phyloP scores from a whole-genome alignment of 2,329 filamentous ascomycete species.

The Aspergillus jensenii region DNA sequence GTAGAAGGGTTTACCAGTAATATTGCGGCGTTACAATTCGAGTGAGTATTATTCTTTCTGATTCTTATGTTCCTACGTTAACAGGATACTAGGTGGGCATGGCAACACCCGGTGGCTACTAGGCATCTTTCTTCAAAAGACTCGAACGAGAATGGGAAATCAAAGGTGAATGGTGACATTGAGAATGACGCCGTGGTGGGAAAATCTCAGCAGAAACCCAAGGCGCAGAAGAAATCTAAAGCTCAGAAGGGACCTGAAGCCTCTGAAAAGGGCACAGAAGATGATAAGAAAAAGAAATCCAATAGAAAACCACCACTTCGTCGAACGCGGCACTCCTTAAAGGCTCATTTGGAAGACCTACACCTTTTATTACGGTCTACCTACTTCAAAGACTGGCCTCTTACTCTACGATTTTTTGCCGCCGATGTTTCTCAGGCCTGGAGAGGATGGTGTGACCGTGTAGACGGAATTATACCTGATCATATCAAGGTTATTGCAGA shows the following conservation, averaged over 20 bases:
- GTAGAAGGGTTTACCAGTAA: slow-evolving; percentile 87
- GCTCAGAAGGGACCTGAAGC: neutral
- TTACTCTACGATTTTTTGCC: slow-evolving; percentile 76
- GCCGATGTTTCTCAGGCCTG: slow-evolving; percentile 69
- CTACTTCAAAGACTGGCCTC: slow-evolving; percentile 80
- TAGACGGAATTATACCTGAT: slow-evolving; percentile 48
- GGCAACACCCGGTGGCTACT: slow-evolving; percentile 80
- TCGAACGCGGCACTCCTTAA: slow-evolving; percentile 61
- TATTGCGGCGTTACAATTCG: slow-evolving; percentile 83
- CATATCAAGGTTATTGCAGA: slow-evolving; percentile 60
- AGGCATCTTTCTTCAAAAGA: slow-evolving; percentile 67
- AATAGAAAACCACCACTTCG: slow-evolving; percentile 60
- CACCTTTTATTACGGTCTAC: slow-evolving; percentile 75
- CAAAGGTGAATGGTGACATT: neutral
- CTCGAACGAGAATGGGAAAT: slow-evolving; percentile 42
- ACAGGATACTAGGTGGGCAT: slow-evolving; percentile 69
- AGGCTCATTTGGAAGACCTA: slow-evolving; percentile 73
- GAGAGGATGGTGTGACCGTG: slow-evolving; percentile 57
- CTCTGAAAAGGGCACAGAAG: neutral
- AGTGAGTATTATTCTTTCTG: neutral
- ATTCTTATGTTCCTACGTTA: neutral
- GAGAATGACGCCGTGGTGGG: neutral
- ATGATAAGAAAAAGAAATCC: neutral
- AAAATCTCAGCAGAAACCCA: slow-evolving; percentile 30
- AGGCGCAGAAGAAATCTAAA: neutral